Percentiles rank a stretch among this genome's conserved stretches.
phyloP scores from a whole-genome alignment of 2,329 filamentous ascomycete genomes.

The Verticillium alfalfae region DNA sequence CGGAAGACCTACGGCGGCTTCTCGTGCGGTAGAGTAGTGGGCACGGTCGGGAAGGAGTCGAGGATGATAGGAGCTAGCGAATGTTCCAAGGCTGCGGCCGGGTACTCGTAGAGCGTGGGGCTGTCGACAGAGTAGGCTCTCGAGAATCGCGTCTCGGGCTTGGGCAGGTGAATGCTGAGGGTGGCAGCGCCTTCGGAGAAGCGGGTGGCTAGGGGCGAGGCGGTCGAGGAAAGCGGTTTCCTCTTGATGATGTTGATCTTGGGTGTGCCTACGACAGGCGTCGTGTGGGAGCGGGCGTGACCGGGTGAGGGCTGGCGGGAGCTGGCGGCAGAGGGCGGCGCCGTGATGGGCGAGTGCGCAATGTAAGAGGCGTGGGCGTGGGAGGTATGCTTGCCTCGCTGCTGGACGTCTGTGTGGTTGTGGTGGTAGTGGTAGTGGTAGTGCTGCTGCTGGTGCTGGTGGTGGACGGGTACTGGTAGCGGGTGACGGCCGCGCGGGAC shows the following conservation, averaged over 20 bases:
- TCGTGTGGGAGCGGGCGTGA: conserved; percentile 11
- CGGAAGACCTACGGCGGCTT: background rate
- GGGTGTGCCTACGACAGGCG: conserved; percentile 5
- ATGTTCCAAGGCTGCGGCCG: conserved; percentile 13
- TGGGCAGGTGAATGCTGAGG: conserved; percentile 28
- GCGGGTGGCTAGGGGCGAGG: conserved; percentile 43
- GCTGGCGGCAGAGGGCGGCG: background rate
- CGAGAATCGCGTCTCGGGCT: conserved; percentile 48
- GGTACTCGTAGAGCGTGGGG: conserved; percentile 58
- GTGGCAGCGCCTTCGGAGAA: conserved; percentile 26
- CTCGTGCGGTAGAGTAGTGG: background rate
- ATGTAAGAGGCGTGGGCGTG: background rate
- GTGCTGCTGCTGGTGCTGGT: background rate
- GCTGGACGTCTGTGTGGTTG: background rate
- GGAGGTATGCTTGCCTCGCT: background rate
- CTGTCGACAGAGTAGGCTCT: conserved; percentile 53
- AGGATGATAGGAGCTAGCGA: background rate
- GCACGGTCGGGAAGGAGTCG: background rate
- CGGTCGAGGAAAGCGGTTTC: conserved; percentile 54
- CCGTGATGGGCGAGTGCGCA: conserved; percentile 12
- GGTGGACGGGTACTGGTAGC: background rate
- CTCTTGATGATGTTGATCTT: conserved; percentile 39
- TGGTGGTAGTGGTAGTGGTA: background rate
- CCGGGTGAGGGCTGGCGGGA: conserved; percentile 9
- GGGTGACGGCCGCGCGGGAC: background rate